phyloP scores from a whole-genome alignment of 768 basidiomycete species.

The Tricholoma furcatifolium region DNA sequence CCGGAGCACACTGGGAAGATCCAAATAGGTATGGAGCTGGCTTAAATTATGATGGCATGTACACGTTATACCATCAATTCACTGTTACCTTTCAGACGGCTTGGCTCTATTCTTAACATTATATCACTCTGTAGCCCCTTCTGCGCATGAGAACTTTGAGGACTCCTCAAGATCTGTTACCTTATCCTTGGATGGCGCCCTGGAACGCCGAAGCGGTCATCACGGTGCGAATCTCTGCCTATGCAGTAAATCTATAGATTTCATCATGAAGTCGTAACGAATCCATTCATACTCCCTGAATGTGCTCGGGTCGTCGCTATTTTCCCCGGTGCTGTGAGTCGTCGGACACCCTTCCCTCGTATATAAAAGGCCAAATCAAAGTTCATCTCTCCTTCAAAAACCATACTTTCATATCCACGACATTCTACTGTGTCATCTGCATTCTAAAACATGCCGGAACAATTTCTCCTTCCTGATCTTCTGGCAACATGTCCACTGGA shows the following conservation, averaged over 20 bases:
- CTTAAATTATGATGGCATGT: constrained; percentile 6
- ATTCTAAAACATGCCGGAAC: constrained; percentile 23
- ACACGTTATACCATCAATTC: constrained; percentile 18
- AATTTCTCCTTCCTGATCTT: constrained; percentile 59
- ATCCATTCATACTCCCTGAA: constrained; percentile 22
- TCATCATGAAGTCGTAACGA: constrained; percentile 24
- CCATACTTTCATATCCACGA: constrained; percentile 12
- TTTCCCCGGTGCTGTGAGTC: constrained; percentile 22
- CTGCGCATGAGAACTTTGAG: constrained; percentile 19
- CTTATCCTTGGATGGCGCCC: constrained; percentile 19
- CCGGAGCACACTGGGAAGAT: background rate
- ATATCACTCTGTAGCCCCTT: constrained; percentile 22
- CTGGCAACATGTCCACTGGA: constrained; percentile 44
- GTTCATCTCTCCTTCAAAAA: background rate
- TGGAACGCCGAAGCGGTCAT: constrained; percentile 29
- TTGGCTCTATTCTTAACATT: constrained; percentile 20
- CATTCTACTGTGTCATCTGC: constrained; percentile 11
- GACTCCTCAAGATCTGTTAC: constrained; percentile 25
- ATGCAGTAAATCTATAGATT: constrained; percentile 38
- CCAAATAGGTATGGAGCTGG: constrained; percentile 10
- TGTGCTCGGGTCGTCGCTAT: constrained; percentile 32
- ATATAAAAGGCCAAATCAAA: constrained; percentile 8
- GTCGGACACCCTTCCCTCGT: constrained; percentile 2
- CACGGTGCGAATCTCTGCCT: constrained; percentile 24
- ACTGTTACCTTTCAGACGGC: constrained; percentile 15